A percentile compares a stretch with the other conserved stretches of the same genome.
Conservation (phyloP, 225 moss, liverwort and hornwort species). For the Sphagnum tenellum region DNA sequence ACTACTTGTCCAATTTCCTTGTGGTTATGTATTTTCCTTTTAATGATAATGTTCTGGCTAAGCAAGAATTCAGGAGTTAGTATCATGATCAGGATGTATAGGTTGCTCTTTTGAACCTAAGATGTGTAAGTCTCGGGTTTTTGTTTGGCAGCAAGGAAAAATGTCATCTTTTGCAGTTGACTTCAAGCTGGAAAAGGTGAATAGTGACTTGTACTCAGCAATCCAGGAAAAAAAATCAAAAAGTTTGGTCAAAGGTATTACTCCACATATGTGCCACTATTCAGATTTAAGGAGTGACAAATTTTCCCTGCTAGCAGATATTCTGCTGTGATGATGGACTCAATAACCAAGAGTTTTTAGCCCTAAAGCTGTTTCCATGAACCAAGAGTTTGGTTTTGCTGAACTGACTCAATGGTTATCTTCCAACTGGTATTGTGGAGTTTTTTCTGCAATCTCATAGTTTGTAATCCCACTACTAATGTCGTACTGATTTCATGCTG, state of each 20-base stretch:
- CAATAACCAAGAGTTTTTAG: background rate
- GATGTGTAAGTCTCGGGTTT: background rate
- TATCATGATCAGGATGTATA: background rate
- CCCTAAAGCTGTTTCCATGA: too few species aligned
- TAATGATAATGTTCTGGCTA: background rate
- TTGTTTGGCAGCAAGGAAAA: slow-evolving; percentile 8
- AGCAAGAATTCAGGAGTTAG: background rate
- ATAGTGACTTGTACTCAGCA: slow-evolving; percentile 17
- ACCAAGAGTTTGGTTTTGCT: too few species aligned
- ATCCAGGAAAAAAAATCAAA: slow-evolving; percentile 17
- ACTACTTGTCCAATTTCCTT: background rate
- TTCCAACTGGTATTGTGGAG: too few species aligned
- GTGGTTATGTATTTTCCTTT: background rate
- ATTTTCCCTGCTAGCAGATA: background rate
- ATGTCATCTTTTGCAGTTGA: slow-evolving; percentile 33
- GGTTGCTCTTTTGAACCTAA: background rate
- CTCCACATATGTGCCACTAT: background rate
- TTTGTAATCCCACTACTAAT: too few species aligned
- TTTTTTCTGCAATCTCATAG: too few species aligned
- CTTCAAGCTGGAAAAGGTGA: slow-evolving; percentile 22
- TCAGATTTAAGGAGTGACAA: background rate
- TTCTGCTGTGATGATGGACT: slow-evolving; percentile 1
- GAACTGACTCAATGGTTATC: too few species aligned
- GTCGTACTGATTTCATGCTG: too few species aligned
- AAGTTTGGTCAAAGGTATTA: slow-evolving; percentile 14